Conservation (phyloP, 306 rosid genomes). For the Hippophae gyantsensis region DNA sequence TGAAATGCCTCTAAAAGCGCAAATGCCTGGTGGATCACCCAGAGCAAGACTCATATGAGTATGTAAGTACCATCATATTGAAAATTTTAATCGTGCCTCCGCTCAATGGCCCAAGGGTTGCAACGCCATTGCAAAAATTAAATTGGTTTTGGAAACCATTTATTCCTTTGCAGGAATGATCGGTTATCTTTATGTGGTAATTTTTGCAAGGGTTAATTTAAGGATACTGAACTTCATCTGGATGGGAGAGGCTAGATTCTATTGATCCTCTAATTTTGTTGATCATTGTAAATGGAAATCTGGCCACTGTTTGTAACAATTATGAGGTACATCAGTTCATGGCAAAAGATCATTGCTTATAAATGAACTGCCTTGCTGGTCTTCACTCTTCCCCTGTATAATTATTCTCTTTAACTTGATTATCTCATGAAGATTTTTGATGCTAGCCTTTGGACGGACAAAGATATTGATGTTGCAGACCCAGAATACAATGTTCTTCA, state of each 20-base stretch:
- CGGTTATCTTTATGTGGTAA: constrained; percentile 11
- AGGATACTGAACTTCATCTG: not conserved
- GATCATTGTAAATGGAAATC: constrained; percentile 30
- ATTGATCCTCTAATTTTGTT: constrained; percentile 7
- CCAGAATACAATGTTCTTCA: too few relatives aligned
- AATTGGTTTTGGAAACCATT: constrained; percentile 11
- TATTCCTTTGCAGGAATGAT: constrained; percentile 11
- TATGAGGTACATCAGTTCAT: constrained; percentile 7
- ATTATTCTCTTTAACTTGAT: too few relatives aligned
- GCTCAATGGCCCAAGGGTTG: constrained; percentile 23
- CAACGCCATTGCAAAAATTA: constrained; percentile 22
- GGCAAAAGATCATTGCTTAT: constrained; percentile 4
- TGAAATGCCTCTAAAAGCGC: constrained; percentile 46
- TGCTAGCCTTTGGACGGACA: too few relatives aligned
- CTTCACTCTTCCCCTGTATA: not conserved
- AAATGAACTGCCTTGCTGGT: not conserved
- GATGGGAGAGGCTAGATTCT: constrained; percentile 10
- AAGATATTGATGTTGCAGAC: too few relatives aligned
- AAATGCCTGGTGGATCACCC: constrained; percentile 79
- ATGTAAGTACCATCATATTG: constrained; percentile 40
- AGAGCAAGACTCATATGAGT: constrained; percentile 58
- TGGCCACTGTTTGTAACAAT: constrained; percentile 18
- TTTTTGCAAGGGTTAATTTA: not conserved
- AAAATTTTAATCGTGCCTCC: constrained; percentile 16
- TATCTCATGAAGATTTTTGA: too few relatives aligned